Conservation (phyloP, 2,329 filamentous ascomycete genomes). For the Trichoderma hamatum region DNA sequence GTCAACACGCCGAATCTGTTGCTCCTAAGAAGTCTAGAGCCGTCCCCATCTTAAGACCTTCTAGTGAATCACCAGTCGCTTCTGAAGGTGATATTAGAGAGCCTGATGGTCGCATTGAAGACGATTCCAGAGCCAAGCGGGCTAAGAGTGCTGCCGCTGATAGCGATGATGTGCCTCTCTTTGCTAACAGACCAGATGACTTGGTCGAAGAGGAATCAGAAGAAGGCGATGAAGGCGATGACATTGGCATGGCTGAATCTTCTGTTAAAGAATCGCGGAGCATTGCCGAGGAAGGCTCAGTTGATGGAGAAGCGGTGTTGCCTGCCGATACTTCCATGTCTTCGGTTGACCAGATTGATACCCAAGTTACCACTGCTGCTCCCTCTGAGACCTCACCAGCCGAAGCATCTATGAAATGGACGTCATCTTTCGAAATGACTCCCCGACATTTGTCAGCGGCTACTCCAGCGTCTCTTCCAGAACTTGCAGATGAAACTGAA, state of each 20-base stretch:
- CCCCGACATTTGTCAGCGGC: constrained; percentile 32
- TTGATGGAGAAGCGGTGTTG: constrained; percentile 48
- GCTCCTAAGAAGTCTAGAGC: constrained; percentile 72
- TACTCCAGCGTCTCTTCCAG: constrained; percentile 68
- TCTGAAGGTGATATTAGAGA: constrained; percentile 35
- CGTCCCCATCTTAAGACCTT: constrained; percentile 75
- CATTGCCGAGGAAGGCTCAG: constrained; percentile 35
- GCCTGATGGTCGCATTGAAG: constrained; percentile 61
- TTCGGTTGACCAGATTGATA: constrained; percentile 59
- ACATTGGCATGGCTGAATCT: constrained; percentile 29
- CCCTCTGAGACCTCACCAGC: constrained; percentile 57
- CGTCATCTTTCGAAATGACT: constrained; percentile 64
- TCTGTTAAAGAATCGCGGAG: constrained; percentile 33
- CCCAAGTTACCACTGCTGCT: constrained; percentile 55
- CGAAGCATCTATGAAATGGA: constrained; percentile 49
- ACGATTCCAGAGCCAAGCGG: constrained; percentile 75
- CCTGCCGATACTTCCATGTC: constrained; percentile 57
- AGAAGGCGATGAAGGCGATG: constrained; percentile 28
- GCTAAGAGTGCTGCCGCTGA: constrained; percentile 66
- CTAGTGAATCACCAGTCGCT: constrained; percentile 45
- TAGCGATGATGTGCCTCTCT: constrained; percentile 73
- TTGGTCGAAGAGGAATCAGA: constrained; percentile 2
- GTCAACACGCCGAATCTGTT: constrained; percentile 64
- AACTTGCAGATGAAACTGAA: constrained; percentile 48
- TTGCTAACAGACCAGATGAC: constrained; percentile 60